Evolutionary conservation across 345 rosid genomes (phyloP), one percentile per base, ranked within the genome.

Genomic region (Eucalyptus curtisii): DNA sequence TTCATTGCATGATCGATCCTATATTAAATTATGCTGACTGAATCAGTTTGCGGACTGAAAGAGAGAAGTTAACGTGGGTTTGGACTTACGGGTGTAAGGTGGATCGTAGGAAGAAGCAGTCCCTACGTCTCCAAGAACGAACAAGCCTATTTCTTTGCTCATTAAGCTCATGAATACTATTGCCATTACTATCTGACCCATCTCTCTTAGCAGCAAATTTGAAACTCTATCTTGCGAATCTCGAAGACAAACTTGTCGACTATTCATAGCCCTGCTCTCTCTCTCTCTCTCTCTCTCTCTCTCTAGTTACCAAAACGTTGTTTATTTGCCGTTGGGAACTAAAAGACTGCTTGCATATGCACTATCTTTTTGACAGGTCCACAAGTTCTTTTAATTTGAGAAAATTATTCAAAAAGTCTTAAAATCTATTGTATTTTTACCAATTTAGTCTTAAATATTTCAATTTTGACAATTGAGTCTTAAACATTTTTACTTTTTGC

Each of bases 51-150:
- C 9, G 10, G 37, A 27, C 12, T 14, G 33, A 44, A 48, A 50
- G 17, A 27, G 53, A 40, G 31, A 44, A 9, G 48, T 25, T 55
- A 13, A 42, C 42, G 42, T 0, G 42, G 80, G 80, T 68, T 49
- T 31, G 53, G 11, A 89, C 88, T 87, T 33, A 90, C 92, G 88
- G 20, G 90, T 50, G 55, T 88, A 89, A n/a, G 91, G 92, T 40
- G 92, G 92, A 44, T 25, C 20, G 45, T 91, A 92, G 40, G 90
- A 89, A 55, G 91, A 27, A 53, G 92, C 94, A 16, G 88, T 91
- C 81, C 93, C 93, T 11, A 91, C 86, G 45, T 91, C 90, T 8
- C 91, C 94, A 86, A 49, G 27, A 53, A 89, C 88, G 4, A 57
- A 10, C 24, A 9, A 68, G 84, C 80, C 55, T 22, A 59, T 49